Percentiles rank a stretch among this genome's conserved stretches.
Conservation (phyloP, 768 basidiomycete species). For the Boletellus emodensis region DNA sequence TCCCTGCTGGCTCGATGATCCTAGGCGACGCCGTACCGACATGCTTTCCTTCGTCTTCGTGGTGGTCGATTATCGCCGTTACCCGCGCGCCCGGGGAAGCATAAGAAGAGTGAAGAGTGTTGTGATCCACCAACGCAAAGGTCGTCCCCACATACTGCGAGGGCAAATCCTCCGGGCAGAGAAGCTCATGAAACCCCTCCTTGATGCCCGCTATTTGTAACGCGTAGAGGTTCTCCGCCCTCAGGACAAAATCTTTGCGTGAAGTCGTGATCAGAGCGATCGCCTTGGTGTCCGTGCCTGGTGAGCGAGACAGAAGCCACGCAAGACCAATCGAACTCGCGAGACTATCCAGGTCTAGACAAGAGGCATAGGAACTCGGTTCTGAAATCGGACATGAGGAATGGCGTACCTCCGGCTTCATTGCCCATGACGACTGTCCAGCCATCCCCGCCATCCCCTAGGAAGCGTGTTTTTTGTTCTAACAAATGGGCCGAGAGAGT, state of each 20-base stretch:
- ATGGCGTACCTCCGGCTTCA: constrained; percentile 80
- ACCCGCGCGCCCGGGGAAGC: constrained; percentile 45
- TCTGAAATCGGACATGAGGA: background rate
- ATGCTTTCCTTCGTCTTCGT: constrained; percentile 78
- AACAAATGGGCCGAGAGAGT: constrained; percentile 38
- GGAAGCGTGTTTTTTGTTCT: constrained; percentile 55
- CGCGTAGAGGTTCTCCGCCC: constrained; percentile 84
- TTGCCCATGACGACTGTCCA: constrained; percentile 95
- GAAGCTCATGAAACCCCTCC: constrained; percentile 48
- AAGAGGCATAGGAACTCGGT: background rate
- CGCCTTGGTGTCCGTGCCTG: constrained; percentile 38
- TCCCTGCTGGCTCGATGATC: constrained; percentile 66
- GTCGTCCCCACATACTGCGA: constrained; percentile 38
- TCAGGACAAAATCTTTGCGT: constrained; percentile 65
- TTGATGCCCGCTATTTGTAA: constrained; percentile 56
- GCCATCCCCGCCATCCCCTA: constrained; percentile 51
- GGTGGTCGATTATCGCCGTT: constrained; percentile 83
- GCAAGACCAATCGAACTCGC: constrained; percentile 85
- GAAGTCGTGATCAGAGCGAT: constrained; percentile 73
- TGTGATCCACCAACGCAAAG: constrained; percentile 92
- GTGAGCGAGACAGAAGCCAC: constrained; percentile 53
- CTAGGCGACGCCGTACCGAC: constrained; percentile 60
- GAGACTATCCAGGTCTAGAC: constrained; percentile 81
- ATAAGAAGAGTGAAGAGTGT: constrained; percentile 53
- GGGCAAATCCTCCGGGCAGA: constrained; percentile 68